Conservation (phyloP, 1,139 yeast genomes). For the Zygosaccharomyces sapae region DNA sequence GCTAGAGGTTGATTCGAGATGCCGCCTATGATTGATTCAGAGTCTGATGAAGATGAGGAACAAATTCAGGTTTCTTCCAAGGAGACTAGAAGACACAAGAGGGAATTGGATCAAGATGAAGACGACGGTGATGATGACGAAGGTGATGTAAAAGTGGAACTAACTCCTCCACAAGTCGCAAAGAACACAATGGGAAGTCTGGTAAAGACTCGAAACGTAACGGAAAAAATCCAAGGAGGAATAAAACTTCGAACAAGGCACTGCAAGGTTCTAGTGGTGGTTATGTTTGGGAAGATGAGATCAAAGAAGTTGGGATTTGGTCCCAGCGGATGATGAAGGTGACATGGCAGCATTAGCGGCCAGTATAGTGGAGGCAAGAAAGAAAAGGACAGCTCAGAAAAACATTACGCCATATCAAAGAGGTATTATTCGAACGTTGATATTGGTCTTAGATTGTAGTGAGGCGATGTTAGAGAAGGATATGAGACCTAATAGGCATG, state of each 20-base stretch:
- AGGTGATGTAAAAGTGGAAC: conserved; percentile 20
- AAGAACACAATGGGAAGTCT: conserved; percentile 12
- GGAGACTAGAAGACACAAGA: conserved; percentile 15
- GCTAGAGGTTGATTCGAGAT: conserved; percentile 5
- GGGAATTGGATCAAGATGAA: conserved; percentile 6
- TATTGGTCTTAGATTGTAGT: conserved; percentile 78
- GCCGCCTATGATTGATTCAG: conserved; percentile 28
- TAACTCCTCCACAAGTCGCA: conserved; percentile 19
- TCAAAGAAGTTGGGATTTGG: conserved; percentile 94
- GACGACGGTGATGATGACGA: too few species aligned
- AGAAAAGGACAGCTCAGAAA: conserved; percentile 66
- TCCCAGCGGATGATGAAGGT: conserved; percentile 74
- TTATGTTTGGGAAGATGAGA: conserved; percentile 96
- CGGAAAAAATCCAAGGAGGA: conserved; percentile 16
- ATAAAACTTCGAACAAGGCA: conserved; percentile 25
- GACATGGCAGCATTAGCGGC: conserved; percentile 80
- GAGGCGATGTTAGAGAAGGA: conserved; percentile 91
- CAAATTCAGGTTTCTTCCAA: conserved; percentile 15
- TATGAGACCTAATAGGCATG: conserved; percentile 78
- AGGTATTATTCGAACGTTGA: conserved; percentile 86
- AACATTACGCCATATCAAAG: conserved; percentile 88
- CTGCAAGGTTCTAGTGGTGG: conserved; percentile 55
- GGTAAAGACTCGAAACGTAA: conserved; percentile 7
- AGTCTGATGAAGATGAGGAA: conserved; percentile 24
- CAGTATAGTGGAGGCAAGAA: conserved; percentile 74